Evolutionary conservation across 495 filamentous ascomycete species (phyloP).

Genomic region (Friedmanniomyces endolithicus): DNA sequence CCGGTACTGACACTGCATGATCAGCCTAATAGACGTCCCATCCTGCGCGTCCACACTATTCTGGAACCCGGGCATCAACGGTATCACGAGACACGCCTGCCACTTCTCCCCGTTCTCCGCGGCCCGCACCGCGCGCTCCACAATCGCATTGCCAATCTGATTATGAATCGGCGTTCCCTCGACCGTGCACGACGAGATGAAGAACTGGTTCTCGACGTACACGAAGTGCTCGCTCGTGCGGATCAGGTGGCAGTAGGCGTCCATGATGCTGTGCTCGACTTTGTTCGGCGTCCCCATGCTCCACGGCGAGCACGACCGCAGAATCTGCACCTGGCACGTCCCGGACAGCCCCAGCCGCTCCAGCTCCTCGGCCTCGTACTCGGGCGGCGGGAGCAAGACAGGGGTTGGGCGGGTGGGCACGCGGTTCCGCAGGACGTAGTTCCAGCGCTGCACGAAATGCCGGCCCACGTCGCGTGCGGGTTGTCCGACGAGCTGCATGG

Average conservation of each 20-base stretch:
- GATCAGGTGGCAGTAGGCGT: conserved; percentile 89
- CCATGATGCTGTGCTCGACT: conserved; percentile 88
- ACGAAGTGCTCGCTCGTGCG: conserved; percentile 93
- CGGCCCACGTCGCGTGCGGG: conserved; percentile 87
- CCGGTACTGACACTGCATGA: conserved; percentile 95
- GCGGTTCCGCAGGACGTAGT: conserved; percentile 86
- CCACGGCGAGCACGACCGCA: conserved; percentile 83
- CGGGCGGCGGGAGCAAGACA: conserved; percentile 83
- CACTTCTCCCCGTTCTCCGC: conserved; percentile 76
- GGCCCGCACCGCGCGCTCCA: conserved; percentile 78
- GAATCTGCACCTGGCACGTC: conserved; percentile 90
- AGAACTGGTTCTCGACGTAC: conserved; percentile 99
- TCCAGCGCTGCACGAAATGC: conserved; percentile 99
- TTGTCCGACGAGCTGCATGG: conserved; percentile 96
- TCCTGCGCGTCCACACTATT: conserved; percentile 90
- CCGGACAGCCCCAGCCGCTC: conserved; percentile 79
- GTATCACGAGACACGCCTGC: conserved; percentile 89
- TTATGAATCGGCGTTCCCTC: conserved; percentile 82
- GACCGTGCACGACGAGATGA: conserved; percentile 84
- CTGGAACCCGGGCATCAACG: conserved; percentile 95
- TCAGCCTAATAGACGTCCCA: conserved; percentile 83
- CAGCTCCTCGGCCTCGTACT: conserved; percentile 73
- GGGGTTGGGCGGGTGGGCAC: conserved; percentile 91
- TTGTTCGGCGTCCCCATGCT: conserved; percentile 73
- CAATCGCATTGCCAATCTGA: conserved; percentile 85